Base-by-base conservation (phyloP, 1,284 basidiomycete genomes). In the Tylopilus orsonianus region DNA sequence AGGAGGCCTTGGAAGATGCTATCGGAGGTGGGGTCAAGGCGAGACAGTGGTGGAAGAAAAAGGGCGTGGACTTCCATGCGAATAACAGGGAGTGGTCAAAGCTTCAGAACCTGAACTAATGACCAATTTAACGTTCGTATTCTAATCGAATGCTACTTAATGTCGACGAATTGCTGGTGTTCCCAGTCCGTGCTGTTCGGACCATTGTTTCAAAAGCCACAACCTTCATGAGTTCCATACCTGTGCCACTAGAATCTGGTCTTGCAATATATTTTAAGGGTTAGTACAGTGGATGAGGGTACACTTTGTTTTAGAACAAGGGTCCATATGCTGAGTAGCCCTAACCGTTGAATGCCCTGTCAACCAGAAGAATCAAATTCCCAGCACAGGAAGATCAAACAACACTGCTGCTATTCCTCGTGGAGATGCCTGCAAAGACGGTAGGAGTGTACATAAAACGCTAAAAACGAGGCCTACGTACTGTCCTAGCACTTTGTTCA, bases 1-100 rank as follows among this genome's bases (percentile, higher is more conserved):
- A 93, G 62, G 90, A 90, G 70, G 90, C 89, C 4, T 66, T 92
- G 55, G 89, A 92, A 65, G 89, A 92, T 58, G 84, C 86, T 1
- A 86, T 89, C 42, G 85, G 84, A 4, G 85, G 83, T 9, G 87
- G 85, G 6, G 78, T 81, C 53, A 75, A 74, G 43, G 86, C 83
- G 12, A 76, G 86, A 57, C 73, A 71, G 44, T 91, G 88, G 88
- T 91, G 88, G 88, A 79, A 75, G 61, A 67, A 68, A 53, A 88
- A 87, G 61, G 87, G 87, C 1, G 78, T 90, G 7, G 83, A 90
- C 64, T 90, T 90, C 61, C 82, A 83, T 46, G 83, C 87, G 10
- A 83, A 85, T 54, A 84, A 88, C 59, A 85, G 80, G 66, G 87
- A 89, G 64, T 90, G 87, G 87, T 87, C 84, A 78, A 89, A 89